Conservation (phyloP, 164 flowering plant species). For the Annona squamosa region DNA sequence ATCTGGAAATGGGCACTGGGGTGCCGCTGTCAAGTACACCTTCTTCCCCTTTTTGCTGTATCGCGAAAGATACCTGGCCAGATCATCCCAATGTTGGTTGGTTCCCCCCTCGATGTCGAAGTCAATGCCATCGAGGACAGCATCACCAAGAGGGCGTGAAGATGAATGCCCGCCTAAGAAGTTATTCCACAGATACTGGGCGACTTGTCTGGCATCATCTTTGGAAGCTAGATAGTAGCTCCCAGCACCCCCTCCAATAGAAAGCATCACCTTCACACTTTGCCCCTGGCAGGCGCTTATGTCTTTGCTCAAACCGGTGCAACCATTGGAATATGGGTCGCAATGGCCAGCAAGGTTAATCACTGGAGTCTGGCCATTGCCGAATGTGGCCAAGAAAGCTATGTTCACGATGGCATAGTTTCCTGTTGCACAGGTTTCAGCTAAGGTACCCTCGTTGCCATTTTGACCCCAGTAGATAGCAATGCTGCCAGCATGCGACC, state of each 20-base stretch:
- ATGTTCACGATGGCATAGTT: conserved; percentile 14
- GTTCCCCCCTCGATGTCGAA: conserved; percentile 8
- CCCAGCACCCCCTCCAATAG: conserved; percentile 6
- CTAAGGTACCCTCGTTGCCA: conserved; percentile 12
- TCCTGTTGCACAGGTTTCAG: conserved; percentile 15
- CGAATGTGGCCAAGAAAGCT: conserved; percentile 17
- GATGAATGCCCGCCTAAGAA: conserved; percentile 6
- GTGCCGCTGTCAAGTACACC: conserved; percentile 9
- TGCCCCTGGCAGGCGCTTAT: conserved; percentile 5
- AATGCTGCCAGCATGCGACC: background rate
- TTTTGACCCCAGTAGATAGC: conserved; percentile 22
- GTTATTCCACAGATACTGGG: conserved; percentile 7
- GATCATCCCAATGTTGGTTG: background rate
- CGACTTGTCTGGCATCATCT: conserved; percentile 6
- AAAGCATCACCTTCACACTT: conserved; percentile 4
- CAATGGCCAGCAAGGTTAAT: conserved; percentile 20
- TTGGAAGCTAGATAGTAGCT: conserved; percentile 7
- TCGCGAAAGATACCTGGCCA: conserved; percentile 2
- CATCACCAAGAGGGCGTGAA: conserved; percentile 2
- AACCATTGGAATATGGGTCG: conserved; percentile 6
- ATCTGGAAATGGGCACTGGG: conserved; percentile 20
- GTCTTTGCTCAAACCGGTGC: conserved; percentile 8
- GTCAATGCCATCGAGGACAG: conserved; percentile 5
- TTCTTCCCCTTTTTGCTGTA: conserved; percentile 2
- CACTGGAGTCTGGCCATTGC: conserved; percentile 10